Base-by-base conservation (phyloP, 1,139 yeast genomes). In the Scheffersomyces insectosa region DNA sequence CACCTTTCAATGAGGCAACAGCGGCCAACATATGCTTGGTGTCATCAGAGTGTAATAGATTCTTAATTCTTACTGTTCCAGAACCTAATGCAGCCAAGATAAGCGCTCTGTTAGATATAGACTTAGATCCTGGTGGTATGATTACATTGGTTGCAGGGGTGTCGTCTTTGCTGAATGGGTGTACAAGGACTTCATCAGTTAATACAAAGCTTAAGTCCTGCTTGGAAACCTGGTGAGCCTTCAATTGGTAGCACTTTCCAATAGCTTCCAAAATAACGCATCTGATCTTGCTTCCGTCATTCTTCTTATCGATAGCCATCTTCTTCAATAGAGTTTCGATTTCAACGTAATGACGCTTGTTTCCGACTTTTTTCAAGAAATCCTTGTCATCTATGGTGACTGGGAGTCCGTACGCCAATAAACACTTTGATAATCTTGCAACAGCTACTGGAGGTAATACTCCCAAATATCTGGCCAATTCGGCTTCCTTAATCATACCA, bases 231-330 rank as follows among this genome's bases (percentile, higher is more conserved):
- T 80, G 79, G 45, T 95, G 90, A 4, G 99, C 99, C 55, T 86
- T 82, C 50, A 82, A 82, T 65, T 95, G 97, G 63, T 83, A 83
- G 57, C 97, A 90, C 64, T 82, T 79, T 43, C 99, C 99, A 51
- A 93, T 90, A 36, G 80, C 76, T 57, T 88, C 87, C 51, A 93
- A 76, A 41, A 93, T 66, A 12, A 91, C 98, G 52, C 89, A 85
- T 65, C 87, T 88, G 69, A 93, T 93, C 61, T 84, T 85, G 33
- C 87, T 74, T 29, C 99, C 99, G 57, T 89, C 97, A 61, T 93
- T 93, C 66, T 93, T 95, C 76, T 93, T 93, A 66, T 93, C 99
- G 46, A 95, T 88, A 36, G 95, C 82, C 99, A 93, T 93, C 58
- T 89, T 89, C 49, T 82, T 72, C 48, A 93, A 69, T 45, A 93